Base-by-base conservation (phyloP, 768 basidiomycete species). In the Filobasidium floriforme region DNA sequence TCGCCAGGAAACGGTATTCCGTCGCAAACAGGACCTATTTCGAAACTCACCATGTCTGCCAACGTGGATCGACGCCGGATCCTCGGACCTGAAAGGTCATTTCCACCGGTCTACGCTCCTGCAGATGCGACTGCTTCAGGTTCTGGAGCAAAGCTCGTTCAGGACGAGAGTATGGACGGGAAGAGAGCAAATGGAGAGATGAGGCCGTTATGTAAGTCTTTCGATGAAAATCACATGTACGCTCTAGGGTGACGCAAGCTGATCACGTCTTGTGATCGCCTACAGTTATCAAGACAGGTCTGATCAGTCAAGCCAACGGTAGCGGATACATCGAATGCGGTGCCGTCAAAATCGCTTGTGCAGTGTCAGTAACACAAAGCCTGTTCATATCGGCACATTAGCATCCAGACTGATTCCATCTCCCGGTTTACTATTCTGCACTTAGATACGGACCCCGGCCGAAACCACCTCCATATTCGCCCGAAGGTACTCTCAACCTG, bases 321-420 rank as follows among this genome's bases (percentile, higher is more conserved):
- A 96, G 92, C 19, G 92, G 92, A 12, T 99, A 98, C 75, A 89
- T 99, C 71, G 96, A 99, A 80, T 89, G 88, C 0, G 88, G 89
- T 65, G 63, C 61, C 15, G 89, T 90, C 0, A 99, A 99, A 80
- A 86, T 99, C 69, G 92, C 92, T 5, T 96, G 92, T 76, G 92
- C 96, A 49, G 90, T 98, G 93, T 97, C 72, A 73, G 89, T 84
- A 26, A 57, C 65, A 60, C 67, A 9, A 11, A 11, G 15, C 61
- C 41, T 59, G 49, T 11, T 62, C 67, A 49, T 24, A 46, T 52
- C 61, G 12, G 1, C 18, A 55, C 61, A n/a, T 41, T 10, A 49
- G 14, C 18, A 22, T 29, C 32, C 28, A 59, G 65, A 43, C 63
- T 66, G 60, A 52, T 66, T 67, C 11, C 52, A 15, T 19, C 37